Conservation (phyloP, 768 basidiomycete species). For the Lactifluus hygrophoroides region DNA sequence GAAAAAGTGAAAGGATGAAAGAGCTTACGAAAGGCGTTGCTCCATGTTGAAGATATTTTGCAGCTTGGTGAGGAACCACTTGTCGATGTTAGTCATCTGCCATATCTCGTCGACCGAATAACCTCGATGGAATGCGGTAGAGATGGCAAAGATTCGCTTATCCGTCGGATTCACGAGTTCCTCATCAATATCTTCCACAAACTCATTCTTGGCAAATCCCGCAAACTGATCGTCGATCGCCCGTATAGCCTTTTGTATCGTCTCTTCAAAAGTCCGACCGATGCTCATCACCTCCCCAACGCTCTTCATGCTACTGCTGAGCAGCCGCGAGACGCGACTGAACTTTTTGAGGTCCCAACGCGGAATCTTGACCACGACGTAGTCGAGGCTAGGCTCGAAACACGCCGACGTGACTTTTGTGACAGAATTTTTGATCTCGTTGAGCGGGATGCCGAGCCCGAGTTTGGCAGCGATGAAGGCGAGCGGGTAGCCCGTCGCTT, state of each 20-base stretch:
- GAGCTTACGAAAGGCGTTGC: conserved; percentile 57
- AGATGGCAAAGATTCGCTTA: conserved; percentile 94
- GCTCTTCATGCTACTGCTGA: conserved; percentile 97
- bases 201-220: conserved; percentile 84
- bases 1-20: not conserved
- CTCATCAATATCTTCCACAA: conserved; percentile 84
- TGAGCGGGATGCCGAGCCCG: conserved; percentile 92
- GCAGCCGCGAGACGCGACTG: conserved; percentile 78
- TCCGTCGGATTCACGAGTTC: conserved; percentile 93
- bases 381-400: conserved; percentile 97
- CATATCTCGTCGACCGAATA: conserved; percentile 95
- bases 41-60: conserved; percentile 81
- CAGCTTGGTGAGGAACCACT: conserved; percentile 93
- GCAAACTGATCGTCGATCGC: conserved; percentile 93
- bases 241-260: conserved; percentile 95
- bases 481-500: conserved; percentile 96
- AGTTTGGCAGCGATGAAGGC: conserved; percentile 98
- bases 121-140: conserved; percentile 85
- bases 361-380: conserved; percentile 96
- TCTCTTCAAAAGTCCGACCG: conserved; percentile 96
- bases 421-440: conserved; percentile 96
- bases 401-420: conserved; percentile 95
- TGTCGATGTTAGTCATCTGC: conserved; percentile 97
- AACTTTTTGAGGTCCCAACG: conserved; percentile 99
- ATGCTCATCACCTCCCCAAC: conserved; percentile 99